Percentiles rank a stretch among this genome's conserved stretches.
phyloP scores from a whole-genome alignment of 495 filamentous ascomycete species.

The Penicillium psychrofluorescens region DNA sequence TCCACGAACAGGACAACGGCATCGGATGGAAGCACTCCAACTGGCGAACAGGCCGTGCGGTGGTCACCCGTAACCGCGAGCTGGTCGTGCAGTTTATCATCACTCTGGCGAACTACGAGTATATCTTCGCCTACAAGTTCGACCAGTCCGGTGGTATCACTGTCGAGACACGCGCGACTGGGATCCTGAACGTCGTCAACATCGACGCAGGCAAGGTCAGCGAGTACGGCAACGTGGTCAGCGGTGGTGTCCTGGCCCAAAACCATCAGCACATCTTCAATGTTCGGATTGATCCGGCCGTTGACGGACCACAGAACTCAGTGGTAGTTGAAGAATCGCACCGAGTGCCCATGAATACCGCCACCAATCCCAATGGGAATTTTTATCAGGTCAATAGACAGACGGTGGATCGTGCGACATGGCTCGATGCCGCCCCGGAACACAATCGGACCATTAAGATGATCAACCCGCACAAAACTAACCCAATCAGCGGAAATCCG shows the following conservation, averaged over 20 bases:
- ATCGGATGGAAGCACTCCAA: slow-evolving; percentile 96
- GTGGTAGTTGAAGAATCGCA: slow-evolving; percentile 68
- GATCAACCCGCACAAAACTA: slow-evolving; percentile 60
- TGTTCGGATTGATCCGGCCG: slow-evolving; percentile 76
- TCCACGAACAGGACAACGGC: slow-evolving; percentile 91
- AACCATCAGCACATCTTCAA: slow-evolving; percentile 92
- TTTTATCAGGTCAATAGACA: slow-evolving; percentile 64
- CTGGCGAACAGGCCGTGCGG: slow-evolving; percentile 81
- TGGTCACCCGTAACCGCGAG: slow-evolving; percentile 82
- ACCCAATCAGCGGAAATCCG: slow-evolving; percentile 67
- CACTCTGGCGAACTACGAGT: slow-evolving; percentile 97
- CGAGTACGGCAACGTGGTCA: slow-evolving; percentile 77
- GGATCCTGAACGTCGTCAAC: slow-evolving; percentile 91
- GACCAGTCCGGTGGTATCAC: slow-evolving; percentile 91
- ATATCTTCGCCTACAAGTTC: slow-evolving; percentile 90
- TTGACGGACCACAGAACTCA: slow-evolving; percentile 69
- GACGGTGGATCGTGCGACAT: slow-evolving; percentile 54
- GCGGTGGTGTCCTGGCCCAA: slow-evolving; percentile 74
- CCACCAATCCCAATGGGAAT: slow-evolving; percentile 76
- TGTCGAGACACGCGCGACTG: slow-evolving; percentile 90
- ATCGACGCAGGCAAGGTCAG: slow-evolving; percentile 71
- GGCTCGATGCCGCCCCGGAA: slow-evolving; percentile 58
- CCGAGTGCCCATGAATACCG: slow-evolving; percentile 57
- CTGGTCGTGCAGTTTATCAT: slow-evolving; percentile 89
- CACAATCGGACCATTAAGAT: slow-evolving; percentile 76